These are phyloP conservation scores for Coffea humblotiana DNA, from an alignment of 305 asterid genomes.

Conservation along the genomic window DNA sequence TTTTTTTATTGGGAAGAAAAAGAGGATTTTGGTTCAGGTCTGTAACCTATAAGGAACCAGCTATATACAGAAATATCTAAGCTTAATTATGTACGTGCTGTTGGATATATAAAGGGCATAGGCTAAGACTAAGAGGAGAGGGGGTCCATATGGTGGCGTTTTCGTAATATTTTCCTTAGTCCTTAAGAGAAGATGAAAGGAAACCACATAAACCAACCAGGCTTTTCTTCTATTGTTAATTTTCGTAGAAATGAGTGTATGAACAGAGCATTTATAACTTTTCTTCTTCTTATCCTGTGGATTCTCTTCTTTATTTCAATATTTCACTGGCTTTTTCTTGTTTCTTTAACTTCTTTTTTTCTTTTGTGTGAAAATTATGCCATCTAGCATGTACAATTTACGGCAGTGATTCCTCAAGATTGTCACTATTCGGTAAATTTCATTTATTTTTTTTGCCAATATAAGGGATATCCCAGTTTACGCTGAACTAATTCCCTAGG, in stretches of 20 bases:
- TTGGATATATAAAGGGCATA: constrained; percentile 5
- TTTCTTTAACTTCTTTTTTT: neutral
- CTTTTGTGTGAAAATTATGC: neutral
- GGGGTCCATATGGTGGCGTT: neutral
- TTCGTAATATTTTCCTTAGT: constrained; percentile 8
- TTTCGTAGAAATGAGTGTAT: no score
- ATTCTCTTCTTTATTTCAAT: neutral
- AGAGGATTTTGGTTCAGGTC: constrained; percentile 5
- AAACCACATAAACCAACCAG: constrained; percentile 10
- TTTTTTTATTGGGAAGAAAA: neutral
- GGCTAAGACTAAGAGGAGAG: constrained; percentile 1
- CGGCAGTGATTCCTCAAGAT: neutral
- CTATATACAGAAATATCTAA: neutral
- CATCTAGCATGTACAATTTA: neutral
- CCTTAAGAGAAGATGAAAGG: constrained; percentile 17
- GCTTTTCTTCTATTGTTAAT: no score
- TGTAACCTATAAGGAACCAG: neutral
- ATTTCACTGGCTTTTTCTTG: neutral
- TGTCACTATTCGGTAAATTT: neutral
- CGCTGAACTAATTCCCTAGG: no score
- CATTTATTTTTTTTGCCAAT: no score
- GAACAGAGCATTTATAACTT: constrained; percentile 15
- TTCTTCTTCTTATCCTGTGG: neutral
- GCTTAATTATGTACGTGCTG: neutral
- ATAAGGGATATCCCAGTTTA: no score